These are phyloP conservation scores for Biancaea sappan DNA, from an alignment of 306 rosid genomes.

Conservation along the genomic window DNA sequence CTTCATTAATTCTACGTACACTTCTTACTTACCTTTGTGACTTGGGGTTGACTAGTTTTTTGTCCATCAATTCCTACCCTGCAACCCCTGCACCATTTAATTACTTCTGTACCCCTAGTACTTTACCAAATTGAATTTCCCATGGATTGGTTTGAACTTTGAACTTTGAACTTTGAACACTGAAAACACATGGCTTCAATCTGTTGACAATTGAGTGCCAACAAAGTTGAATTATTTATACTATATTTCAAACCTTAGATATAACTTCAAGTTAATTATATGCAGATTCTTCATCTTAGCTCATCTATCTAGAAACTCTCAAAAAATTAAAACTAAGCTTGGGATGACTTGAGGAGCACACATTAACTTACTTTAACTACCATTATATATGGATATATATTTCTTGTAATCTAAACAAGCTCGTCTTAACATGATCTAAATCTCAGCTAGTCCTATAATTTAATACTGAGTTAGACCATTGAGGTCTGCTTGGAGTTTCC, in stretches of 20 bases:
- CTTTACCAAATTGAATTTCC: not conserved
- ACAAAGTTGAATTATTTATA: not conserved
- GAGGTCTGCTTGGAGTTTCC: slow-evolving; percentile 43
- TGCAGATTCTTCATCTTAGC: slow-evolving; percentile 9
- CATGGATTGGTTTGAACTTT: slow-evolving; percentile 39
- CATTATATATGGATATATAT: no score
- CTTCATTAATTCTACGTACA: slow-evolving; percentile 30
- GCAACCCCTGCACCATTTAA: not conserved
- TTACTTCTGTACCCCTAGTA: slow-evolving; percentile 3
- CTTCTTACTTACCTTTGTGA: slow-evolving; percentile 12
- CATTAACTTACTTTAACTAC: slow-evolving; percentile 26
- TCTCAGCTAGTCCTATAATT: slow-evolving; percentile 5
- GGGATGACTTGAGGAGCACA: slow-evolving; percentile 24
- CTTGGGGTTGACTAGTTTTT: slow-evolving; percentile 6
- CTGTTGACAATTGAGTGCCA: slow-evolving; percentile 20
- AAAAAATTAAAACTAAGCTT: not conserved
- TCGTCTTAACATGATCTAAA: slow-evolving; percentile 49
- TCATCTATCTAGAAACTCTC: slow-evolving; percentile 26
- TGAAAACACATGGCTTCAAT: slow-evolving; percentile 29
- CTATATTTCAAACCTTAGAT: no score
- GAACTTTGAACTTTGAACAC: slow-evolving; percentile 38
- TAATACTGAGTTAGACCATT: slow-evolving; percentile 34
- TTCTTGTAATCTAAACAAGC: slow-evolving; percentile 29
- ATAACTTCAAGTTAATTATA: not conserved
- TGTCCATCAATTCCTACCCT: slow-evolving; percentile 31